These are phyloP conservation scores for Oidiodendron maius DNA, from an alignment of 495 filamentous ascomycete genomes.

Conservation along the genomic window DNA sequence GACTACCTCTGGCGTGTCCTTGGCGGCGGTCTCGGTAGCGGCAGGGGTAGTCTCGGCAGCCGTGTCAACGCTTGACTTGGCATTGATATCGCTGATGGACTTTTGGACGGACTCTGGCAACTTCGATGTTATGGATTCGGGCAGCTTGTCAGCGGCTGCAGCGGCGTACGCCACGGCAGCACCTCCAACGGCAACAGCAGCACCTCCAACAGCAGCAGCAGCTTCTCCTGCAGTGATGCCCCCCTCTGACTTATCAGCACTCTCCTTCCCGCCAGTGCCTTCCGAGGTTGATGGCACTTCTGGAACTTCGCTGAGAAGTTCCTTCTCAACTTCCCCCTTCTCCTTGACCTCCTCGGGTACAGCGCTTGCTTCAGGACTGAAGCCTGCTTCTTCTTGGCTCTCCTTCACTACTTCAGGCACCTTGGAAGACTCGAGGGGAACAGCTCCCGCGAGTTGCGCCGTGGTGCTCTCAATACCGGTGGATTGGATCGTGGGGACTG, in stretches of 20 bases:
- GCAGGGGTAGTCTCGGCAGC: conserved; percentile 8
- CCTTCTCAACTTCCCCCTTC: conserved; percentile 55
- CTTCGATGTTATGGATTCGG: conserved; percentile 6
- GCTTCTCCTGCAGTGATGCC: conserved; percentile 34
- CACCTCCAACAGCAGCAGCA: conserved; percentile 31
- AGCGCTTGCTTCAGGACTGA: conserved; percentile 54
- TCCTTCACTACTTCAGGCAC: conserved; percentile 64
- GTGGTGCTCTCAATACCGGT: conserved; percentile 67
- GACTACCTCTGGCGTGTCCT: conserved; percentile 63
- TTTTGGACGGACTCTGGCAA: conserved; percentile 14
- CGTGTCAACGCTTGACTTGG: background rate
- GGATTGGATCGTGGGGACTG: conserved; percentile 58
- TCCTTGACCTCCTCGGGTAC: conserved; percentile 49
- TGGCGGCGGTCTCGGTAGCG: conserved; percentile 33
- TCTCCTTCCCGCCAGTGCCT: conserved; percentile 39
- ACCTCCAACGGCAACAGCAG: conserved; percentile 30
- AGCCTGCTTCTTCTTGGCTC: conserved; percentile 55
- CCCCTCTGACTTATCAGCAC: conserved; percentile 38
- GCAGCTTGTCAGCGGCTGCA: conserved; percentile 5
- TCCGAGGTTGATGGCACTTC: conserved; percentile 51
- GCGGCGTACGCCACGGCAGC: conserved; percentile 32
- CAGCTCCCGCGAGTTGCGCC: conserved; percentile 60
- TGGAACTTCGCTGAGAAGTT: conserved; percentile 53
- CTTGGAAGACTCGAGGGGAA: conserved; percentile 57
- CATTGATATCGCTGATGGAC: conserved; percentile 12